Base-by-base conservation (phyloP, 768 basidiomycete genomes). In the Gloeopeniophorella convolvens region DNA sequence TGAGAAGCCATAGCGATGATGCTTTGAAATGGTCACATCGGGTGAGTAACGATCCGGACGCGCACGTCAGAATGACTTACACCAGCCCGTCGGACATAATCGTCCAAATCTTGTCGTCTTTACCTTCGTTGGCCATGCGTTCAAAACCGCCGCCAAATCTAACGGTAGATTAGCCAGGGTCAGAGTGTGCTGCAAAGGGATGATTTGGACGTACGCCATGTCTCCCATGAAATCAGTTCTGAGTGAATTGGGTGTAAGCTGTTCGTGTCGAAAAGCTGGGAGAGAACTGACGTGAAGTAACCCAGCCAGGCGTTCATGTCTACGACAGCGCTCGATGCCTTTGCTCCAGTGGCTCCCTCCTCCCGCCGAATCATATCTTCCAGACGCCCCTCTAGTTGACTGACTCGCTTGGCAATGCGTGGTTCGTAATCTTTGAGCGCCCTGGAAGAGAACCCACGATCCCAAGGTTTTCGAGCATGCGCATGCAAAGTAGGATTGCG, bases 401-500 rank as follows among this genome's bases (percentile, higher is more conserved):
- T 50, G 3, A 66, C 68, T 13, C 75, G 59, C 18, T 59, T 58
- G 1, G 61, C 62, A 18, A 79, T 58, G 3, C 72, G 57, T 1
- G 59, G 55, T 51, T 76, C 70, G 45, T 78, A 79, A 11, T 70
- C 73, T 57, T 73, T 73, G 34, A 80, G 55, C 1, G 77, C 70
- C 3, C 62, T 50, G 10, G 69, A 68, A 36, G 63, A 76, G 62
- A 79, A 70, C 0, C 69, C 77, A 15, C 74, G 65, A 18, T 70
- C 71, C 78, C 77, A 79, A 1, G 73, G 64, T 20, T 68, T 67
- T 9, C 76, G 69, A 8, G 75, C 67, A 5, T 69, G 65, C 2
- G 67, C 63, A 51, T 80, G 78, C 30, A 75, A 70, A 1, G 63
- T 59, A 44, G 69, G 69, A 54, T 74, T 65, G 32, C 69, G 60